These are phyloP conservation scores for Tulasnella sp. DNA, from an alignment of 768 basidiomycete species.

Conservation along the genomic window DNA sequence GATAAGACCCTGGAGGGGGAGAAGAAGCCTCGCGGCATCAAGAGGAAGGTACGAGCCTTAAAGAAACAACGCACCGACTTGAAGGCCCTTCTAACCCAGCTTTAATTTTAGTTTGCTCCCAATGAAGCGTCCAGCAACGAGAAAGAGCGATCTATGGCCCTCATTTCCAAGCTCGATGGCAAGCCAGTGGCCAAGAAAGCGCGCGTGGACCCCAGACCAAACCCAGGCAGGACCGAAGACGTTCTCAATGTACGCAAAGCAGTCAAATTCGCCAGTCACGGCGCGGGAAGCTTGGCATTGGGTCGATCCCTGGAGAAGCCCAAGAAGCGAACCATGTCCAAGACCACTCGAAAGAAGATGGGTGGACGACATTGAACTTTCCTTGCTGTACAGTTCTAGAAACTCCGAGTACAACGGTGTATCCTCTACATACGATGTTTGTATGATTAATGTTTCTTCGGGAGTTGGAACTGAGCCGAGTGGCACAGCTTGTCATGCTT, in stretches of 20 bases:
- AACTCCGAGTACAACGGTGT: background rate
- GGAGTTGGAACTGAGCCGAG: background rate
- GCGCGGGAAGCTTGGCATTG: constrained; percentile 54
- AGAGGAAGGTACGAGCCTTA: constrained; percentile 69
- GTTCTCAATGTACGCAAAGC: constrained; percentile 86
- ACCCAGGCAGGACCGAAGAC: constrained; percentile 33
- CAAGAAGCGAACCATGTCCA: background rate
- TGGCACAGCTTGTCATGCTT: background rate
- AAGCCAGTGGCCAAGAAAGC: constrained; percentile 49
- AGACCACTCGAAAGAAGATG: constrained; percentile 8
- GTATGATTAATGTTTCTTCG: background rate
- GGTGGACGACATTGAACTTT: background rate
- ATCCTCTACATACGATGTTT: background rate
- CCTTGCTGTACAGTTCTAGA: background rate
- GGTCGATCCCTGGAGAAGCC: constrained; percentile 28
- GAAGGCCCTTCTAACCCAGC: background rate
- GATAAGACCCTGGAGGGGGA: constrained; percentile 88
- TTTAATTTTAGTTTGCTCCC: constrained; percentile 65
- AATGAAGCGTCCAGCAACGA: constrained; percentile 63
- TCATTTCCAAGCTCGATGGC: constrained; percentile 72
- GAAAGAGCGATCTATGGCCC: constrained; percentile 59
- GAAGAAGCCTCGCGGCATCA: constrained; percentile 76
- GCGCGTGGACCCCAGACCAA: constrained; percentile 41
- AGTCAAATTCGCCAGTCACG: constrained; percentile 64
- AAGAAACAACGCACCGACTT: background rate